Conservation (phyloP, 1,284 basidiomycete species). For the Rugiboletus extremiorientalis region DNA sequence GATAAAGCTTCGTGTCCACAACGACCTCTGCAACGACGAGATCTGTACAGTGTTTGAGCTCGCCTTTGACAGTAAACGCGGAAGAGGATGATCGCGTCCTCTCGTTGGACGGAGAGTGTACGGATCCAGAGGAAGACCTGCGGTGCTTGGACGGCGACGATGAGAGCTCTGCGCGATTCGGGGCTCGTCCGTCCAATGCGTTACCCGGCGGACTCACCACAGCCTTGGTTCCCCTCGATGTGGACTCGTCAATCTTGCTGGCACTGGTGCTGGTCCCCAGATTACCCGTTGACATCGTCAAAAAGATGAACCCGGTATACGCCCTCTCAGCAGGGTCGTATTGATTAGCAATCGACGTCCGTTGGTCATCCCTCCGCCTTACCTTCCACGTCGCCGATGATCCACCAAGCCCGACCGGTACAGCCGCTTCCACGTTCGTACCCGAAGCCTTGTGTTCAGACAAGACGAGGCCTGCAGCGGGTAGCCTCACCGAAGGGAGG, state of each 20-base stretch:
- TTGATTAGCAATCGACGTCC: constrained; percentile 50
- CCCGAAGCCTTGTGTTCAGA: constrained; percentile 43
- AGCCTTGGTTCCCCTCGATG: constrained; percentile 12
- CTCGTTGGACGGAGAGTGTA: constrained; percentile 24
- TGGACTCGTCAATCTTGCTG: constrained; percentile 22
- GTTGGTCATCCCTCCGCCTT: constrained; percentile 54
- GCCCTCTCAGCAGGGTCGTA: constrained; percentile 50
- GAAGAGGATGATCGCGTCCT: constrained; percentile 35
- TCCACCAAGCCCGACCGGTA: not conserved
- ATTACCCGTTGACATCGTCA: constrained; percentile 26
- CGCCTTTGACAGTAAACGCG: constrained; percentile 60
- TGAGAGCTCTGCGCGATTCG: constrained; percentile 12
- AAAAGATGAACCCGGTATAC: constrained; percentile 50
- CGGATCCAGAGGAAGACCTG: constrained; percentile 21
- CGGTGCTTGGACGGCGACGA: constrained; percentile 16
- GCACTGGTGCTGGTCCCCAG: not conserved
- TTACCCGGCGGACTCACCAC: not conserved
- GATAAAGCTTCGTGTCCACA: constrained; percentile 75
- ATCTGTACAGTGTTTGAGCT: constrained; percentile 56
- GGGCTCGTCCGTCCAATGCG: constrained; percentile 12
- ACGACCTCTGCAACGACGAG: constrained; percentile 70
- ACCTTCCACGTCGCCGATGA: constrained; percentile 51
- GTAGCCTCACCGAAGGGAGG: constrained; percentile 66
- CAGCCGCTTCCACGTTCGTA: constrained; percentile 6
- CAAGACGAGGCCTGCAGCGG: constrained; percentile 58